Conservation (phyloP, 2,329 filamentous ascomycete genomes). For the Claviceps spartinae region DNA sequence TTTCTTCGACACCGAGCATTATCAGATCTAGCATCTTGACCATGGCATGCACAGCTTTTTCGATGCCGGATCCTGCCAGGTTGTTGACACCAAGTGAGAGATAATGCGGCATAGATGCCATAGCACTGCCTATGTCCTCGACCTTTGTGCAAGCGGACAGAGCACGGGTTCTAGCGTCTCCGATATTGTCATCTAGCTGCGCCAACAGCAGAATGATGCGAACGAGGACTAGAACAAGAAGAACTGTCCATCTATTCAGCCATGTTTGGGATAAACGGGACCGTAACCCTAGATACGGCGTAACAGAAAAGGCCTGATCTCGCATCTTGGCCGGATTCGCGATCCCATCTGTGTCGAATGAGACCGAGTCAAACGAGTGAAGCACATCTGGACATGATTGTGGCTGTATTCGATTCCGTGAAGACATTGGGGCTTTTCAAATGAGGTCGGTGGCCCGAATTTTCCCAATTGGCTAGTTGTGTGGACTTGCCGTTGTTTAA, state of each 20-base stretch:
- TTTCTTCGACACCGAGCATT: slow-evolving; percentile 70
- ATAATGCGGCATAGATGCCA: slow-evolving; percentile 98
- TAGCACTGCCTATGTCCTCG: slow-evolving; percentile 81
- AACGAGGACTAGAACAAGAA: slow-evolving; percentile 73
- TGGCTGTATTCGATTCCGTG: background rate
- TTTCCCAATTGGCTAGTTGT: background rate
- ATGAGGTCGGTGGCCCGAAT: background rate
- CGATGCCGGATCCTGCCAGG: slow-evolving; percentile 65
- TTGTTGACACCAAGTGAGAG: slow-evolving; percentile 81
- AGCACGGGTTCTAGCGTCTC: slow-evolving; percentile 64
- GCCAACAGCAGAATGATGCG: slow-evolving; percentile 65
- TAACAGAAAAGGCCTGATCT: slow-evolving; percentile 40
- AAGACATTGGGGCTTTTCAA: background rate
- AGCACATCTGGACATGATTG: slow-evolving; percentile 1
- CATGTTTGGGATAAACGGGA: slow-evolving; percentile 88
- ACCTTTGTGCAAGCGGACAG: slow-evolving; percentile 83
- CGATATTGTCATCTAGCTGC: slow-evolving; percentile 60
- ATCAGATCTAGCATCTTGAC: slow-evolving; percentile 66
- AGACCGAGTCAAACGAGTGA: slow-evolving; percentile 17
- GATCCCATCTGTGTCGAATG: slow-evolving; percentile 21
- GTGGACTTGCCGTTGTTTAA: too few species aligned
- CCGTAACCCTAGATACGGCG: slow-evolving; percentile 82
- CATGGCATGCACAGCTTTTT: slow-evolving; percentile 66
- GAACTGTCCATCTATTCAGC: slow-evolving; percentile 94
- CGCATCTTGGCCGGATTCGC: slow-evolving; percentile 5